These are phyloP conservation scores for Cercospora janseana DNA, from an alignment of 2,329 filamentous ascomycete species.

Conservation along the genomic window DNA sequence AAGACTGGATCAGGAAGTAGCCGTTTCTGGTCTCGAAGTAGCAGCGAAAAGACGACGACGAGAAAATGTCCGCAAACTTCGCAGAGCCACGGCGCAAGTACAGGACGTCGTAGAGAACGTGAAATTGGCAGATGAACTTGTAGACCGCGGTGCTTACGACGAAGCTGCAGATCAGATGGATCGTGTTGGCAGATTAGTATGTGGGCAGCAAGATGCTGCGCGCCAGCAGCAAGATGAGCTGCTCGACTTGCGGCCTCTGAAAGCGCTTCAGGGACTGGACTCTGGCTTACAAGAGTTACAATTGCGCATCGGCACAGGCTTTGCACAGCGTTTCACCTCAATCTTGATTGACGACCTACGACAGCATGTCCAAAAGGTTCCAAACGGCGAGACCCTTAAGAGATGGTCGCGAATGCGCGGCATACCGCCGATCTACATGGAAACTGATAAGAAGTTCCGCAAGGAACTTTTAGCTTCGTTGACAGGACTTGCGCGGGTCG, in stretches of 20 bases:
- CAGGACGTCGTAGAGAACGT: slow-evolving; percentile 74
- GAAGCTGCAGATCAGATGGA: slow-evolving; percentile 76
- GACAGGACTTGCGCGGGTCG: slow-evolving; percentile 75
- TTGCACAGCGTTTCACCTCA: slow-evolving; percentile 75
- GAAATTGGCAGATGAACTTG: slow-evolving; percentile 71
- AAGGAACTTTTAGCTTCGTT: slow-evolving; percentile 68
- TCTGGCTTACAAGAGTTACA: slow-evolving; percentile 74
- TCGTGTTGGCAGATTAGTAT: slow-evolving; percentile 73
- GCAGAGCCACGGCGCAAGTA: slow-evolving; percentile 79
- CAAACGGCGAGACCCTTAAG: slow-evolving; percentile 70
- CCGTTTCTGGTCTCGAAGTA: slow-evolving; percentile 77
- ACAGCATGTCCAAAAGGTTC: slow-evolving; percentile 72
- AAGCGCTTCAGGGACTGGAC: slow-evolving; percentile 75
- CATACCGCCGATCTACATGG: slow-evolving; percentile 72
- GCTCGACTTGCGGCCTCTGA: slow-evolving; percentile 71
- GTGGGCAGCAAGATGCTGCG: slow-evolving; percentile 61
- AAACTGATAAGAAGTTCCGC: slow-evolving; percentile 68
- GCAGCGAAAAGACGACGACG: slow-evolving; percentile 76
- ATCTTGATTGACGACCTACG: slow-evolving; percentile 76
- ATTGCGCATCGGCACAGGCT: slow-evolving; percentile 79
- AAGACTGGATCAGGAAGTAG: slow-evolving; percentile 82
- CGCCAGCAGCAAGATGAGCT: slow-evolving; percentile 36
- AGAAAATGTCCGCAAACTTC: slow-evolving; percentile 80
- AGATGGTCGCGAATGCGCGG: slow-evolving; percentile 64
- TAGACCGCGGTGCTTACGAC: slow-evolving; percentile 81